phyloP scores from a whole-genome alignment of 2,329 filamentous ascomycete genomes.

The Lecanicillium sp. region DNA sequence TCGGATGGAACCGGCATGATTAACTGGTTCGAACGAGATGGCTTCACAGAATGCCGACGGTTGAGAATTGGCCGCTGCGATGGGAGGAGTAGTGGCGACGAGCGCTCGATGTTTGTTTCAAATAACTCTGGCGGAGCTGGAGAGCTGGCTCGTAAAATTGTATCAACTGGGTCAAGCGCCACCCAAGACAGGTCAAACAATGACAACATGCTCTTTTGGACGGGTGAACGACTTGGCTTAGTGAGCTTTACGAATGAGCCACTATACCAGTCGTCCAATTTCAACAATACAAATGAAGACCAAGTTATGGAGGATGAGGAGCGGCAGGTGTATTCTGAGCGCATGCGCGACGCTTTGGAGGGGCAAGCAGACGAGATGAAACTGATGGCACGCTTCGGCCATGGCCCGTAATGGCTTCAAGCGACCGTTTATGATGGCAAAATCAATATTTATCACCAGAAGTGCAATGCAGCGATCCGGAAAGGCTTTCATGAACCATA shows the following conservation, averaged over 20 bases:
- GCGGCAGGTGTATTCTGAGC: slow-evolving; percentile 54
- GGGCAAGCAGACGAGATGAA: slow-evolving; percentile 71
- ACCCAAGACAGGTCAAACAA: slow-evolving; percentile 32
- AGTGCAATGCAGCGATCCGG: too few species aligned
- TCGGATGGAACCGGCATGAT: slow-evolving; percentile 77
- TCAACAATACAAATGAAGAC: slow-evolving; percentile 38
- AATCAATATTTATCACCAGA: too few species aligned
- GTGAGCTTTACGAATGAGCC: slow-evolving; percentile 51
- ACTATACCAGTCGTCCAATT: slow-evolving; percentile 41
- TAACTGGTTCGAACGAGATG: slow-evolving; percentile 88
- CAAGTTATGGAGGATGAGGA: slow-evolving; percentile 43
- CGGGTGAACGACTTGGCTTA: slow-evolving; percentile 73
- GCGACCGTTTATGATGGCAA: not conserved
- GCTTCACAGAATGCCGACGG: slow-evolving; percentile 49
- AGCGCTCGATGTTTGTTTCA: slow-evolving; percentile 41
- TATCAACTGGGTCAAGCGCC: slow-evolving; percentile 45
- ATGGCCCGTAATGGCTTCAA: slow-evolving; percentile 9
- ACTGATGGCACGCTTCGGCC: slow-evolving; percentile 53
- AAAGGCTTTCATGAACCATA: too few species aligned
- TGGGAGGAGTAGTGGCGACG: slow-evolving; percentile 16
- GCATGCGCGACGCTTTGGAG: slow-evolving; percentile 68
- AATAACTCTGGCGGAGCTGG: slow-evolving; percentile 36
- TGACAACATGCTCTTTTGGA: slow-evolving; percentile 78
- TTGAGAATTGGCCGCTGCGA: slow-evolving; percentile 49
- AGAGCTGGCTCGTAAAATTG: slow-evolving; percentile 73